These are phyloP conservation scores for Primulina tabacum DNA, from an alignment of 257 asterid genomes.

Conservation along the genomic window DNA sequence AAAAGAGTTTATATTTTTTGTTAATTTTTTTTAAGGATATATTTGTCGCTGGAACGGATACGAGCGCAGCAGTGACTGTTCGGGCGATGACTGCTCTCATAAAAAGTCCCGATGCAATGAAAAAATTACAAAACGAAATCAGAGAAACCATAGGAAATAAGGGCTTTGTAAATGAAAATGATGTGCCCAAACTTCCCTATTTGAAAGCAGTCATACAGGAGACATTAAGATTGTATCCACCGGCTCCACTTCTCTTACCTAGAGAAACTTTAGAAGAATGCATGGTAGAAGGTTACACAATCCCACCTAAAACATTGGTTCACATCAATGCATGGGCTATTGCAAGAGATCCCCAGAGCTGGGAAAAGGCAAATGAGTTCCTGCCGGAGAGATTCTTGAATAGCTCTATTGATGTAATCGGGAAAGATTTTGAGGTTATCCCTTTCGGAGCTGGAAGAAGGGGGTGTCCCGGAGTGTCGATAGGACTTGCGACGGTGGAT, in stretches of 20 bases:
- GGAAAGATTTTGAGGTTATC: constrained; percentile 12
- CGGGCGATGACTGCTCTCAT: constrained; percentile 14
- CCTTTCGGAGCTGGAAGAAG: constrained; percentile 29
- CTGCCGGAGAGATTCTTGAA: constrained; percentile 24
- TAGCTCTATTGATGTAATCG: constrained; percentile 1
- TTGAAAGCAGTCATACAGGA: constrained; percentile 25
- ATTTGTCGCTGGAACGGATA: constrained; percentile 20
- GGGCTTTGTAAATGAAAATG: constrained; percentile 1
- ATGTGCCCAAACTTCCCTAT: constrained; percentile 15
- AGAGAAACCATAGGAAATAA: neutral
- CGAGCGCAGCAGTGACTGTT: constrained; percentile 1
- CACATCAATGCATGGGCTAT: constrained; percentile 24
- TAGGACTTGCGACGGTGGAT: constrained; percentile 18
- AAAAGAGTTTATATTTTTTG: too few relatives aligned
- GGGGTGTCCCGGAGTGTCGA: constrained; percentile 21
- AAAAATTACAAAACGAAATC: constrained; percentile 6
- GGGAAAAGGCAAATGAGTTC: constrained; percentile 24
- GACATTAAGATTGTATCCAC: constrained; percentile 24
- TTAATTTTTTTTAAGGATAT: neutral
- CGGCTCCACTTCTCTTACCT: constrained; percentile 21
- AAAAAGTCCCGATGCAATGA: neutral
- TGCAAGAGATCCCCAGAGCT: constrained; percentile 24
- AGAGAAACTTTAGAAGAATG: constrained; percentile 9
- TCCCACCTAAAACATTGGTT: constrained; percentile 21
- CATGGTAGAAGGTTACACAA: constrained; percentile 13